Percentiles rank a stretch among this genome's conserved stretches.
phyloP scores from a whole-genome alignment of 345 rosid genomes.

The Murraya koenigii region DNA sequence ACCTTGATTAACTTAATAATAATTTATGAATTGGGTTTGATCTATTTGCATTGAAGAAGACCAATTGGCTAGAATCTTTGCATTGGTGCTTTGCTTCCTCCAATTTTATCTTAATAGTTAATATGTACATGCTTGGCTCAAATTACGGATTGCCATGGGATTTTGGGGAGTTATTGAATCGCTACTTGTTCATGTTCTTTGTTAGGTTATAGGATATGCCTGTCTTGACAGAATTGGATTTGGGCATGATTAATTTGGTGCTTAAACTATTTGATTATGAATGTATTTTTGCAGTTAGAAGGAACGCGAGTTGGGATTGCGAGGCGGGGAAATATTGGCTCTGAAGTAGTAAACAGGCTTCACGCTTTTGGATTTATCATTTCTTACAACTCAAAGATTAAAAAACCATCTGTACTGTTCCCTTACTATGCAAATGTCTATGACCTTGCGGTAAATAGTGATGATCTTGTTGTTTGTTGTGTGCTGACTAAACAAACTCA shows the following conservation, averaged over 20 bases:
- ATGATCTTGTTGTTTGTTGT: constrained; percentile 46
- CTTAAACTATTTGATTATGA: background rate
- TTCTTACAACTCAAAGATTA: constrained; percentile 37
- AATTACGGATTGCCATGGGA: no score
- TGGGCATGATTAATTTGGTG: background rate
- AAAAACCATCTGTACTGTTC: constrained; percentile 27
- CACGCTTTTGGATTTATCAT: constrained; percentile 41
- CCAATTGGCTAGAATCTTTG: no score
- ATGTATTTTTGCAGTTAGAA: constrained; percentile 29
- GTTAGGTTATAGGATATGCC: background rate
- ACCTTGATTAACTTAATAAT: no score
- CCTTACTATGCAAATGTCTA: constrained; percentile 25
- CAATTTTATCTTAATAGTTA: no score
- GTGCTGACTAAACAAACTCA: constrained; percentile 41
- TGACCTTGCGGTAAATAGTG: constrained; percentile 41
- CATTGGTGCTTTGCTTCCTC: no score
- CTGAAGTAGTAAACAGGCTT: constrained; percentile 38
- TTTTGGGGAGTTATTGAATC: background rate
- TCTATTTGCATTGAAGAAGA: no score
- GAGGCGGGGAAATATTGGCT: constrained; percentile 45
- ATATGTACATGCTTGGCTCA: background rate
- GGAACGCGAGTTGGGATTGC: constrained; percentile 48
- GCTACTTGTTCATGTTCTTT: background rate
- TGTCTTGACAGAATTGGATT: background rate
- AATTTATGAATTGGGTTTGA: no score